phyloP scores from a whole-genome alignment of 2,329 filamentous ascomycete species.

The Neonectria faginata region DNA sequence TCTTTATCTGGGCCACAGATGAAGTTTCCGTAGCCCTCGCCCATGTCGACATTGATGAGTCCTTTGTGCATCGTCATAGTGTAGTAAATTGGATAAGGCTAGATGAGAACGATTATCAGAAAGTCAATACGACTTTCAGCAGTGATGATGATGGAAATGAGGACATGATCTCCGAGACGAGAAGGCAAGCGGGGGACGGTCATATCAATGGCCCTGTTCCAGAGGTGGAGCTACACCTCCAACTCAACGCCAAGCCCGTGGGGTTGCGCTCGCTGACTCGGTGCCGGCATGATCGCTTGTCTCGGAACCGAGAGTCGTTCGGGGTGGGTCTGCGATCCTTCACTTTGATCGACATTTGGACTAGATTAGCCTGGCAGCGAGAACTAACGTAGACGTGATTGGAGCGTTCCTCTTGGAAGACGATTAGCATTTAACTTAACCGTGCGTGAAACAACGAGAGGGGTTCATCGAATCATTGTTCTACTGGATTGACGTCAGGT shows the following conservation, averaged over 20 bases:
- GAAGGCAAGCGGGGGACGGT: conserved; percentile 8
- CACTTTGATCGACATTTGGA: background rate
- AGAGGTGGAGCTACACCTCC: conserved; percentile 16
- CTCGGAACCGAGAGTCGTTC: conserved; percentile 20
- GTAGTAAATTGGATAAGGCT: background rate
- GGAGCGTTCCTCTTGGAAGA: too few relatives aligned
- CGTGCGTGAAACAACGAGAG: too few relatives aligned
- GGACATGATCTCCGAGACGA: background rate
- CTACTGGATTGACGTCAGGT: too few relatives aligned
- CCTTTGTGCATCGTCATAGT: conserved; percentile 27
- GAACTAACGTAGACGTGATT: too few relatives aligned
- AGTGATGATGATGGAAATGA: background rate
- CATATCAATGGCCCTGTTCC: conserved; percentile 1
- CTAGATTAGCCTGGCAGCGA: background rate
- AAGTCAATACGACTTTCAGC: too few relatives aligned
- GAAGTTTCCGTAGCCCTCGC: conserved; percentile 61
- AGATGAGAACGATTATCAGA: background rate
- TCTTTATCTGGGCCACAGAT: conserved; percentile 66
- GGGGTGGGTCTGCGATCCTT: conserved; percentile 7
- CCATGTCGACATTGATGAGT: conserved; percentile 58
- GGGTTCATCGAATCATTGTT: too few relatives aligned
- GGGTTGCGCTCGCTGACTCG: background rate
- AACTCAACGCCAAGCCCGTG: conserved; percentile 11
- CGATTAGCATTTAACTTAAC: too few relatives aligned
- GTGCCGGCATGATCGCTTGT: conserved; percentile 8